Evolutionary conservation across 345 rosid genomes (phyloP).

Genomic region (Acer saccharum): DNA sequence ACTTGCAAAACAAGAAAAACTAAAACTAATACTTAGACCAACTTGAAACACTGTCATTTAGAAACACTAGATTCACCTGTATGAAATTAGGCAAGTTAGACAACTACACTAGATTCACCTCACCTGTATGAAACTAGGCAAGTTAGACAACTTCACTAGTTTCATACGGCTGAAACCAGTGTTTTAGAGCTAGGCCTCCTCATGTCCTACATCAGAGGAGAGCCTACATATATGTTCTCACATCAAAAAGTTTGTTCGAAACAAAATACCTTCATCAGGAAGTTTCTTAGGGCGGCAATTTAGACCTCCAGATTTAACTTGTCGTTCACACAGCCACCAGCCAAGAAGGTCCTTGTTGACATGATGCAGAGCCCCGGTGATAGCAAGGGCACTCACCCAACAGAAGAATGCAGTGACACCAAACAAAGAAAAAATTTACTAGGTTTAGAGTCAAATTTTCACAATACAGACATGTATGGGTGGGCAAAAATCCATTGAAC

Average conservation of each 20-base stretch:
- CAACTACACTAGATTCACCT: too few relatives aligned
- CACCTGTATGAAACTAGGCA: too few relatives aligned
- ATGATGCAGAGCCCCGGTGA: constrained; percentile 77
- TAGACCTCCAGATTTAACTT: constrained; percentile 75
- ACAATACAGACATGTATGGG: not conserved
- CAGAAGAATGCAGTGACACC: constrained; percentile 65
- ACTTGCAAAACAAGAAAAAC: too few relatives aligned
- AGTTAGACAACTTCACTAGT: too few relatives aligned
- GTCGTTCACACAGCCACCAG: constrained; percentile 94
- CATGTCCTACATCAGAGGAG: too few relatives aligned
- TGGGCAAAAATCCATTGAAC: too few relatives aligned
- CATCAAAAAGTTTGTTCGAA: not conserved
- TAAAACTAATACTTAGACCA: too few relatives aligned
- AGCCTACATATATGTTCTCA: not conserved
- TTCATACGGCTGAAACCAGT: too few relatives aligned
- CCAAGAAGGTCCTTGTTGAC: constrained; percentile 93
- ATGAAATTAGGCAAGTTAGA: too few relatives aligned
- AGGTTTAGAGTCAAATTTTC: not conserved
- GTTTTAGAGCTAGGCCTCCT: too few relatives aligned
- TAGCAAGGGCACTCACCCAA: constrained; percentile 92
- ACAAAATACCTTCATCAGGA: constrained; percentile 64
- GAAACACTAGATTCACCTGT: too few relatives aligned
- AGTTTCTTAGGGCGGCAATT: constrained; percentile 94
- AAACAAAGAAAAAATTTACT: not conserved
- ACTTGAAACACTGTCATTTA: too few relatives aligned